phyloP scores from a whole-genome alignment of 2,329 filamentous ascomycete genomes.

The Ceratocystis colombiana region DNA sequence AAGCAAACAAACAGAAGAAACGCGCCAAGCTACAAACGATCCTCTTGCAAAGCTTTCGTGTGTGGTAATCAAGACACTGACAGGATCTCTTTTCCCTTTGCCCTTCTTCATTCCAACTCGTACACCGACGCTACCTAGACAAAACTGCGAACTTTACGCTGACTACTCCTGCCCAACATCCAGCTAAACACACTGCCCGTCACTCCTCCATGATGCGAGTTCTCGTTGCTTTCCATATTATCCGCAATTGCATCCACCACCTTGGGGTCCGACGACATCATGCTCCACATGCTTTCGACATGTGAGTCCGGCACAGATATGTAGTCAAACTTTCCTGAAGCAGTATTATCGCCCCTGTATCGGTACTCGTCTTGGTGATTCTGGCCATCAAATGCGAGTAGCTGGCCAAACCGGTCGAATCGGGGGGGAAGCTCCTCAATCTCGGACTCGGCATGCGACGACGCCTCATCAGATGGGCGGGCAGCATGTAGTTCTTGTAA shows the following conservation, averaged over 20 bases:
- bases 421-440: slow-evolving; percentile 41
- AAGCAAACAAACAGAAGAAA: neutral
- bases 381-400: slow-evolving; percentile 29
- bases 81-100: neutral
- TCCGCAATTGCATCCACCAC: neutral
- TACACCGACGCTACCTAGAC: neutral
- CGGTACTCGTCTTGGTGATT: neutral
- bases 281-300: neutral
- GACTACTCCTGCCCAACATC: neutral
- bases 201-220: neutral
- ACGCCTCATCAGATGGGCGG: slow-evolving; percentile 17
- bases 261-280: slow-evolving; percentile 4
- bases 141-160: neutral
- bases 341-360: neutral
- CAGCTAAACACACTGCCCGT: neutral
- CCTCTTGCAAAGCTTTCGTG: neutral
- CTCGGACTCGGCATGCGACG: slow-evolving; percentile 32
- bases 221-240: neutral
- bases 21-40: neutral
- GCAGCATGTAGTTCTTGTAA: slow-evolving; percentile 22
- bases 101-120: neutral
- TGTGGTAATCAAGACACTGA: neutral
- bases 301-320: neutral
- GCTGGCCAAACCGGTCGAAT: slow-evolving; percentile 39
- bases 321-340: neutral